Evolutionary conservation across 805 yeast species (phyloP).

Genomic region (Cyberlindnera meyerae): DNA sequence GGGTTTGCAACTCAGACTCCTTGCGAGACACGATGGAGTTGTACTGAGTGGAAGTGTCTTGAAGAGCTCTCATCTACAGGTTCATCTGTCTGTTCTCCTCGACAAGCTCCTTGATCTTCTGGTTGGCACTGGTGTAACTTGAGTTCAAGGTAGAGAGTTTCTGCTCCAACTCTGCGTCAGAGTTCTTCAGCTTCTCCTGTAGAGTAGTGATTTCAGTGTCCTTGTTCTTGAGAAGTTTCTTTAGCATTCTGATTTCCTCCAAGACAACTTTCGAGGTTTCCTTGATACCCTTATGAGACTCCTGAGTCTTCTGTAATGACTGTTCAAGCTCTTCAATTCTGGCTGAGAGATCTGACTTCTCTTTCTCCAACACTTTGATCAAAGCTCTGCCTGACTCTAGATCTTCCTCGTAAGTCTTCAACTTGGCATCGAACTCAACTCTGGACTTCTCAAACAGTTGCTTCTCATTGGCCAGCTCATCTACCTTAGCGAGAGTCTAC

Average conservation of each 20-base stretch:
- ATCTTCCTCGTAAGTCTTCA: slow-evolving; percentile 24
- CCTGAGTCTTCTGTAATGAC: slow-evolving; percentile 13
- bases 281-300: slow-evolving; percentile 11
- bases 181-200: slow-evolving; percentile 26
- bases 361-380: slow-evolving; percentile 19
- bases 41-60: slow-evolving; percentile 32
- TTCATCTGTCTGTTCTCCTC: slow-evolving; percentile 42
- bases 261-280: slow-evolving; percentile 14
- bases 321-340: slow-evolving; percentile 21
- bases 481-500: slow-evolving; percentile 23
- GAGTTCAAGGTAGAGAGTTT: slow-evolving; percentile 31
- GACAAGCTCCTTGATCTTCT: slow-evolving; percentile 33
- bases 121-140: slow-evolving; percentile 31
- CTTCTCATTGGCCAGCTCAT: slow-evolving; percentile 22
- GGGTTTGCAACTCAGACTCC: slow-evolving; percentile 30
- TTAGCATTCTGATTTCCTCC: slow-evolving; percentile 30
- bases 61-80: slow-evolving; percentile 33
- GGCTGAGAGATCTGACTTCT: slow-evolving; percentile 16
- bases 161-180: slow-evolving; percentile 31
- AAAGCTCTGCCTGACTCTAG: slow-evolving; percentile 22
- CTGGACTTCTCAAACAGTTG: slow-evolving; percentile 26
- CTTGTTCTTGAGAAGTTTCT: slow-evolving; percentile 27
- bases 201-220: slow-evolving; percentile 30
- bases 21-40: slow-evolving; percentile 32
- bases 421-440: slow-evolving; percentile 24